phyloP scores from a whole-genome alignment of 2,329 filamentous ascomycete genomes.

The Colletotrichum destructivum region DNA sequence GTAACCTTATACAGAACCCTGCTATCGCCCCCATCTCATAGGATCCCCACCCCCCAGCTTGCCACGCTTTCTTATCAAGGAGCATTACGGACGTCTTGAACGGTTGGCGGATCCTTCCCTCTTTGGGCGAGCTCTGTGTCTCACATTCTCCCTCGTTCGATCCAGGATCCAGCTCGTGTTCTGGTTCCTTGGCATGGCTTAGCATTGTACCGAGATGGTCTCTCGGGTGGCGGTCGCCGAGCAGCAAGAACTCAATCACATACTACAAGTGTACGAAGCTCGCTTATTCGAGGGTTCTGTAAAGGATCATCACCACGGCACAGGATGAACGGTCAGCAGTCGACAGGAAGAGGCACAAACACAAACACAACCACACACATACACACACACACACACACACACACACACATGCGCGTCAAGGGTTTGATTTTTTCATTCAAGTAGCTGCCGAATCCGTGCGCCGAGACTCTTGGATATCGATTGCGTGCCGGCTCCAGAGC shows the following conservation, averaged over 20 bases:
- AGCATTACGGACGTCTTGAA: too few species aligned
- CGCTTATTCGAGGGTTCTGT: background rate
- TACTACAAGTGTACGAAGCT: too few species aligned
- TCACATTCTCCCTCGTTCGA: background rate
- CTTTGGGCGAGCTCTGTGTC: too few species aligned
- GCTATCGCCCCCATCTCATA: slow-evolving; percentile 21
- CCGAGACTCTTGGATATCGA: background rate
- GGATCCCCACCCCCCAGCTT: background rate
- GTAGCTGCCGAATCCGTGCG: background rate
- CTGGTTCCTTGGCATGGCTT: slow-evolving; percentile 25
- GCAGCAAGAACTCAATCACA: background rate
- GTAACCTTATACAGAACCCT: slow-evolving; percentile 19
- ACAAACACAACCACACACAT: too few species aligned
- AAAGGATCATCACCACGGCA: background rate
- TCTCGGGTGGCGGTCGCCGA: slow-evolving; percentile 4
- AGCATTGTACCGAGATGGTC: background rate
- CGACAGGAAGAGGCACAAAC: too few species aligned
- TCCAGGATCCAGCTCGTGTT: slow-evolving; percentile 5
- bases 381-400: too few species aligned
- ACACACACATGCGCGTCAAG: too few species aligned
- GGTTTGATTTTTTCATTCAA: background rate
- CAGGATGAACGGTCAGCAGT: background rate
- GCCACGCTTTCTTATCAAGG: background rate
- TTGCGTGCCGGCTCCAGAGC: background rate
- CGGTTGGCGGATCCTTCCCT: too few species aligned